Base-by-base conservation (phyloP, 1,139 yeast species). In the Kurtzmaniella quercitrusa region DNA sequence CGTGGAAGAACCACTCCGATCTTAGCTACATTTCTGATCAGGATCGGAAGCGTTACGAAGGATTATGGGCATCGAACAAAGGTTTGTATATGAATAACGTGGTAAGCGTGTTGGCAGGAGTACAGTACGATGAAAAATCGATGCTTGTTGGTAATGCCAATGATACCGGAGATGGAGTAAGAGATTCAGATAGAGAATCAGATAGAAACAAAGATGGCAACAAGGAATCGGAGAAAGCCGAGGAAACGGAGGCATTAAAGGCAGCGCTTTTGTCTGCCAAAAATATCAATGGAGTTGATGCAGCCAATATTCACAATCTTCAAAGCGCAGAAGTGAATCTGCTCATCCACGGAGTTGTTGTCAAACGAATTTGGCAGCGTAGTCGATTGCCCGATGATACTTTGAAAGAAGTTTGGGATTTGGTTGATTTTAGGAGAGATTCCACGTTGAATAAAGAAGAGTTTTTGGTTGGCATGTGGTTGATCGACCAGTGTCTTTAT, bases 391-490 rank as follows among this genome's bases (percentile, higher is more conserved):
- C 93, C 1, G 71, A 68, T 23, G 85, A 80, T 23, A 75, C 81
- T 0, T 66, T 93, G 34, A 73, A 68, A 16, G 76, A 77, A 40
- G 83, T 93, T 19, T 93, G 96, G 90, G 75, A 79, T 38, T 67
- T 90, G 43, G 95, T 90, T 15, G 96, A 90, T 58, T 75, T 77
- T 40, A 68, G 91, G 51, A 68, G 70, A 41, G 95, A 87, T 60
- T 95, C 96, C 0, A 79, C 89, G 0, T 67, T 91, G 43, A 87
- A 85, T 55, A 79, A 87, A 48, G 83, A 81, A 40, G 91, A 91
- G 50, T 93, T 93, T 56, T 66, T 91, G 36, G 94, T 90, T 12
- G 98, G 96, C 0, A 89, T 86, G 88, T 91, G 98, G 98, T 65
- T 89, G 7, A 93, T 91, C 1, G 98, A 91, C 62, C 98, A 91